Conservation (phyloP, 495 filamentous ascomycete species). For the Penicillium cataractarum region DNA sequence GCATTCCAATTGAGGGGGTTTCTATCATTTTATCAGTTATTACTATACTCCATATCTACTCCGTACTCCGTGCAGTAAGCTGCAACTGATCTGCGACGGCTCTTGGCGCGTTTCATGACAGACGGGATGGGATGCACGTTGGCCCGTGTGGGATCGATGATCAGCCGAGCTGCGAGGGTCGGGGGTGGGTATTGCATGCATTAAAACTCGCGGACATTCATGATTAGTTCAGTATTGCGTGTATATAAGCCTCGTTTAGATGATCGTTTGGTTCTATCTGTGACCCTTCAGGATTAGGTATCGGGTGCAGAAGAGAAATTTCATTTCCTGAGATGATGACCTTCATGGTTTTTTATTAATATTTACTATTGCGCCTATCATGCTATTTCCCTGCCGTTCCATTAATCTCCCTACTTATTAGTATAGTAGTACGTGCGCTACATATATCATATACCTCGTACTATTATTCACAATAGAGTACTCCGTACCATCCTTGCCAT, state of each 20-base stretch:
- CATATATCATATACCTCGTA: neutral
- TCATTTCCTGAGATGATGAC: neutral
- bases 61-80: neutral
- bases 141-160: conserved; percentile 29
- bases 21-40: neutral
- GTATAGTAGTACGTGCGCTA: neutral
- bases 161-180: conserved; percentile 8
- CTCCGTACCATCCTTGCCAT: neutral
- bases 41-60: too few relatives aligned
- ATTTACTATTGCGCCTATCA: neutral
- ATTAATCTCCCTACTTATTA: neutral
- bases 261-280: neutral
- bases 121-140: conserved; percentile 29
- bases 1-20: neutral
- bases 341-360: neutral
- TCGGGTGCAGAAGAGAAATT: neutral
- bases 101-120: conserved; percentile 31
- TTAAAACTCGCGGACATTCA: neutral
- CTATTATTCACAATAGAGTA: neutral
- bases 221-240: neutral
- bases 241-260: neutral
- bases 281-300: neutral
- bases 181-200: neutral
- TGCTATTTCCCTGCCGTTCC: neutral
- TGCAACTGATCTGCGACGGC: conserved; percentile 29